Evolutionary conservation across 345 rosid species (phyloP).

Genomic region (Gossypium herbaceum): DNA sequence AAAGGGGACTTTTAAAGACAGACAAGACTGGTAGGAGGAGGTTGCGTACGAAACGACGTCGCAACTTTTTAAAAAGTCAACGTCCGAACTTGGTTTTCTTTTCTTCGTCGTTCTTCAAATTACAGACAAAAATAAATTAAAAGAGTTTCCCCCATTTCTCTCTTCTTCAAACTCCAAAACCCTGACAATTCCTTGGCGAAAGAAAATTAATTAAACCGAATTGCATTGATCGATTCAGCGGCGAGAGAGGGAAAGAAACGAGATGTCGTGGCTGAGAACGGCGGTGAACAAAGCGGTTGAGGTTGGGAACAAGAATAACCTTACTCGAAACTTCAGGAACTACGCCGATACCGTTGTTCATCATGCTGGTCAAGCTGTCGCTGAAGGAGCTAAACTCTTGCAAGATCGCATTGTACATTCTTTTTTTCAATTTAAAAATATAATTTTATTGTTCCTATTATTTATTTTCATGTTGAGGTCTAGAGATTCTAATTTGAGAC

Average conservation of each 20-base stretch:
- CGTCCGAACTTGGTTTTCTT: conserved; percentile 12
- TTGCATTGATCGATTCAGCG: background rate
- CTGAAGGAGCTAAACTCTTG: conserved; percentile 88
- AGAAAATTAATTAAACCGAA: background rate
- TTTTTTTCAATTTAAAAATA: background rate
- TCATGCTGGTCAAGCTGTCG: conserved; percentile 93
- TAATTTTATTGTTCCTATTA: background rate
- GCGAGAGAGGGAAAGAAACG: background rate
- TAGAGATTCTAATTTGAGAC: background rate
- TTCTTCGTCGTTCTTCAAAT: conserved; percentile 1
- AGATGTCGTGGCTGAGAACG: conserved; percentile 81
- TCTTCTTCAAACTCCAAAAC: background rate
- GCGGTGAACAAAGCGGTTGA: conserved; percentile 95
- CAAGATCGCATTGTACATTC: conserved; percentile 81
- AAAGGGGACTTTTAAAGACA: too few species aligned
- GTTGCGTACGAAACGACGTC: too few species aligned
- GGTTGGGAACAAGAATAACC: conserved; percentile 86
- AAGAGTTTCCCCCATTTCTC: background rate
- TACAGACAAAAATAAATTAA: background rate
- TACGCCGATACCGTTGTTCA: conserved; percentile 92
- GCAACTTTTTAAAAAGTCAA: background rate
- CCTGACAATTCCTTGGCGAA: background rate
- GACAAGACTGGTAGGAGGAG: too few species aligned
- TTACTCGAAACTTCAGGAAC: conserved; percentile 80
- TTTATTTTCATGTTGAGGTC: background rate